Evolutionary conservation across 306 rosid species (phyloP).

Genomic region (Abrus precatorius): DNA sequence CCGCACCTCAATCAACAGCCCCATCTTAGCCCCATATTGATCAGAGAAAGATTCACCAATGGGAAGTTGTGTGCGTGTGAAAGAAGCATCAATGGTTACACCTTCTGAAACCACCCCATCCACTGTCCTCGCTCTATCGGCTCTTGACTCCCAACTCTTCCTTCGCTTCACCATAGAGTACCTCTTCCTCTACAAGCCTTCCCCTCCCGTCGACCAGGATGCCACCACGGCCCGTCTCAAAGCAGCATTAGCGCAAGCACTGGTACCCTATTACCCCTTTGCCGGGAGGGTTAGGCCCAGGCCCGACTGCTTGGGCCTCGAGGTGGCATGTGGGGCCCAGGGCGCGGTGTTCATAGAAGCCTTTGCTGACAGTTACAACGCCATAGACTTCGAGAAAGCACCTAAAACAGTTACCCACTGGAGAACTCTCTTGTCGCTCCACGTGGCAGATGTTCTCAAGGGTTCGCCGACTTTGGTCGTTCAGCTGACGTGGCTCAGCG

Average conservation of each 20-base stretch:
- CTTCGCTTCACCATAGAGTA: constrained; percentile 91
- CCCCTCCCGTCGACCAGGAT: constrained; percentile 44
- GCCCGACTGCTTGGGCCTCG: constrained; percentile 57
- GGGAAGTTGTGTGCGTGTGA: constrained; percentile 66
- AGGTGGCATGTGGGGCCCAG: constrained; percentile 74
- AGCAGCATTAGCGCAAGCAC: constrained; percentile 68
- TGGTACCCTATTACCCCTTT: constrained; percentile 75
- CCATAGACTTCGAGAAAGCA: constrained; percentile 62
- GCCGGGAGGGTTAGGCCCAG: constrained; percentile 72
- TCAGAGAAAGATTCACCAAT: constrained; percentile 23
- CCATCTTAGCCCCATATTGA: not conserved
- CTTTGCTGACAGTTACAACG: constrained; percentile 48
- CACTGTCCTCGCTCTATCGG: constrained; percentile 65
- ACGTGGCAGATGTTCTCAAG: constrained; percentile 73
- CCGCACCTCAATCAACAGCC: not conserved
- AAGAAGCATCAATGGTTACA: constrained; percentile 62
- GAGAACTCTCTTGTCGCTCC: constrained; percentile 70
- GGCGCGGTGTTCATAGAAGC: constrained; percentile 86
- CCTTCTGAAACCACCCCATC: constrained; percentile 79
- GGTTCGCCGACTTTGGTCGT: constrained; percentile 74
- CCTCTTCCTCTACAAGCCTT: constrained; percentile 63
- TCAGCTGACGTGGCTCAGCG: constrained; percentile 85
- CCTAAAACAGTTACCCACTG: constrained; percentile 68
- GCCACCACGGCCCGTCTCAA: constrained; percentile 53
- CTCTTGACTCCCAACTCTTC: constrained; percentile 89